A percentile compares a stretch with the other conserved stretches of the same genome.
These are phyloP conservation scores for Linnemannia hyalina DNA, from an alignment of 192 early-diverging fungal species.

Conservation along the genomic window DNA sequence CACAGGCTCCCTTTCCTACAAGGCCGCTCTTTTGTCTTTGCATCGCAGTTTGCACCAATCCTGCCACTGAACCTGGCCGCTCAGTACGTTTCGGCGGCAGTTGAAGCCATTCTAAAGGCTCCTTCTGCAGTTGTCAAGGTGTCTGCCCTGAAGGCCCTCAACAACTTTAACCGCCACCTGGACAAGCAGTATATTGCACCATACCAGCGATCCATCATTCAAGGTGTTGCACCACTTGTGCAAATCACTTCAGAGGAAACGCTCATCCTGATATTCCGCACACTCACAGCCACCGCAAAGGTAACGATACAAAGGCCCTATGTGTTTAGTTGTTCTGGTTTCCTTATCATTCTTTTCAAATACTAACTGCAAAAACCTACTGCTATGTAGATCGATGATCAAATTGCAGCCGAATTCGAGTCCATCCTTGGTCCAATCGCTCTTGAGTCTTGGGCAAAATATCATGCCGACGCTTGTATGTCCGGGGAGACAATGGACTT, in stretches of 20 bases:
- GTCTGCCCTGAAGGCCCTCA: constrained; percentile 75
- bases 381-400: constrained; percentile 68
- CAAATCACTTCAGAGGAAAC: constrained; percentile 70
- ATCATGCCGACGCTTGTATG: constrained; percentile 80
- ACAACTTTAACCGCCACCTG: constrained; percentile 66
- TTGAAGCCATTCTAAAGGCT: constrained; percentile 68
- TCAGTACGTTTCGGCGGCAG: constrained; percentile 81
- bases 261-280: constrained; percentile 74
- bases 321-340: neutral
- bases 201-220: constrained; percentile 70
- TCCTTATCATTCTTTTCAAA: too few species aligned
- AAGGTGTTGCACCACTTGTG: constrained; percentile 66
- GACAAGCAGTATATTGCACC: constrained; percentile 61
- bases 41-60: constrained; percentile 79
- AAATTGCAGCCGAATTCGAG: constrained; percentile 79
- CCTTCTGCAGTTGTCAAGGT: constrained; percentile 73
- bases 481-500: constrained; percentile 79
- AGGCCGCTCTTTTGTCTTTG: constrained; percentile 90
- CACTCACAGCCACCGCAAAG: constrained; percentile 68
- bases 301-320: constrained; percentile 29
- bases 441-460: constrained; percentile 79
- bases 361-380: neutral
- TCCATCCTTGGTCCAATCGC: constrained; percentile 76
- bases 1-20: constrained; percentile 82
- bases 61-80: constrained; percentile 72